phyloP scores from a whole-genome alignment of 345 rosid species.

The Clausena lansium region DNA sequence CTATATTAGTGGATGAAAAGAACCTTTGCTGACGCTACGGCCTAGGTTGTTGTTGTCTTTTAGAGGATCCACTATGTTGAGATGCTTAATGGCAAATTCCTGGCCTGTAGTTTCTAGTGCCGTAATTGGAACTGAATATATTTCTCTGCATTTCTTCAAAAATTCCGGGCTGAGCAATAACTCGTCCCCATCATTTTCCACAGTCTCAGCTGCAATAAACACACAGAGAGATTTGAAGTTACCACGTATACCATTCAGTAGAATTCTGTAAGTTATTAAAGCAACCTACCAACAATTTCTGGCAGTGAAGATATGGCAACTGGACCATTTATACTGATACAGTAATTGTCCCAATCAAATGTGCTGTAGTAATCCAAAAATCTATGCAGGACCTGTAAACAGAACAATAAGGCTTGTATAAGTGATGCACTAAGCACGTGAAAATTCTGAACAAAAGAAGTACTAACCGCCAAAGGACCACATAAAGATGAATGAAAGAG shows the following conservation, averaged over 20 bases:
- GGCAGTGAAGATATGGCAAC: slow-evolving; percentile 56
- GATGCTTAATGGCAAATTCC: slow-evolving; percentile 54
- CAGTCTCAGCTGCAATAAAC: slow-evolving; percentile 32
- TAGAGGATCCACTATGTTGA: slow-evolving; percentile 86
- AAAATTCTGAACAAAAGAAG: slow-evolving; percentile 4
- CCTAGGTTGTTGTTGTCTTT: slow-evolving; percentile 84
- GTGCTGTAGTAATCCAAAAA: slow-evolving; percentile 78
- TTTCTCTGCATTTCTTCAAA: slow-evolving; percentile 42
- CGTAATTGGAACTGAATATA: slow-evolving; percentile 43
- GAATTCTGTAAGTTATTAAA: not conserved
- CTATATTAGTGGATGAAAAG: slow-evolving; percentile 1
- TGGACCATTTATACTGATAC: slow-evolving; percentile 63
- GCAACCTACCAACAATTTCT: slow-evolving; percentile 47
- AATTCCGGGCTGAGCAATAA: slow-evolving; percentile 59
- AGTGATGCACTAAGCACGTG: not conserved
- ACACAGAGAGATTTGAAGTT: not conserved
- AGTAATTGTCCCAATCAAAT: slow-evolving; percentile 77
- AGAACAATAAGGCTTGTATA: slow-evolving; percentile 2
- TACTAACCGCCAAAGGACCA: slow-evolving; percentile 75
- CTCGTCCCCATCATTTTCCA: slow-evolving; percentile 37
- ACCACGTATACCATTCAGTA: not conserved
- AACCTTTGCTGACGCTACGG: slow-evolving; percentile 81
- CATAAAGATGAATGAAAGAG: slow-evolving; percentile 59
- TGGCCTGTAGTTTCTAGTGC: slow-evolving; percentile 34
- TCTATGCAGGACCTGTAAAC: slow-evolving; percentile 57